Conservation (phyloP, 257 asterid genomes). For the Salvia rosmarinus region DNA sequence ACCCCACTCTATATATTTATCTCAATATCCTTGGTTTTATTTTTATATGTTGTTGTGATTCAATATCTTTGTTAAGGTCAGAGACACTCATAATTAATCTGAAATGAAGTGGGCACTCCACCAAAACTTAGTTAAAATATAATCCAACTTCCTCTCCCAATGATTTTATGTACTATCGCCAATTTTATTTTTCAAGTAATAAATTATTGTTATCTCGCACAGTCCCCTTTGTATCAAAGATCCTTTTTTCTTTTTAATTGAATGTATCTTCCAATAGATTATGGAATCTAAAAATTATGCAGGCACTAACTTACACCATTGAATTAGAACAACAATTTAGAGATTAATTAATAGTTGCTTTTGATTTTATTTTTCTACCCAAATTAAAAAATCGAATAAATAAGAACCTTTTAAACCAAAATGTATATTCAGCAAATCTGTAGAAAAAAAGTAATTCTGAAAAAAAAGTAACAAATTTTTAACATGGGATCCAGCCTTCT, state of each 20-base stretch:
- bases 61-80: constrained; percentile 25
- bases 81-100: constrained; percentile 26
- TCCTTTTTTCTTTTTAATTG: not conserved
- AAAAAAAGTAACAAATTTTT: not conserved
- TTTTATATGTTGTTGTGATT: not conserved
- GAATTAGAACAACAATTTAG: not conserved
- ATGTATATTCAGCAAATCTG: not conserved
- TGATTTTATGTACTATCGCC: constrained; percentile 30
- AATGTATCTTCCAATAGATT: not conserved
- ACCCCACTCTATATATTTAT: too few relatives aligned
- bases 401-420: not conserved
- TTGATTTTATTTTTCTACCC: not conserved
- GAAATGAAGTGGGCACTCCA: constrained; percentile 34
- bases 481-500: not conserved
- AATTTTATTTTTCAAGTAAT: constrained; percentile 12
- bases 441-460: not conserved
- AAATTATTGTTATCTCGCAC: constrained; percentile 17
- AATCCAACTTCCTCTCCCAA: constrained; percentile 32
- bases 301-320: not conserved
- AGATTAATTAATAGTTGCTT: not conserved
- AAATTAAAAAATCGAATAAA: not conserved
- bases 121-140: constrained; percentile 17
- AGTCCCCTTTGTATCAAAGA: not conserved
- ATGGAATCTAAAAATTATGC: not conserved
- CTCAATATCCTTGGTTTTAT: not conserved